These are phyloP conservation scores for Cryphonectria radicalis DNA, from an alignment of 2,329 filamentous ascomycete species.

Conservation along the genomic window DNA sequence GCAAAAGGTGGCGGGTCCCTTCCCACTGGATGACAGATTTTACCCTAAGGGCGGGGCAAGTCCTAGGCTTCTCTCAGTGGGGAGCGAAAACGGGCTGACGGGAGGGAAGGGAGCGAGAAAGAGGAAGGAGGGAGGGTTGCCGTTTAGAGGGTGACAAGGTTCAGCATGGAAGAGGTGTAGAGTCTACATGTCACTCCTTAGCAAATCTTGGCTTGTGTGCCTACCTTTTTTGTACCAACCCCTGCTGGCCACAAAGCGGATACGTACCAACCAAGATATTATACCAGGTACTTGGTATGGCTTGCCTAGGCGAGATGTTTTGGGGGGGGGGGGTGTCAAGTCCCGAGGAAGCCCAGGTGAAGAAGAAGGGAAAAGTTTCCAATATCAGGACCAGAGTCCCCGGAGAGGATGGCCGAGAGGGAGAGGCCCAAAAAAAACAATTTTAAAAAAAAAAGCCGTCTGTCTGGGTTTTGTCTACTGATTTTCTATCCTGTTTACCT, in stretches of 20 bases:
- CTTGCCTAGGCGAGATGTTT: too few species aligned
- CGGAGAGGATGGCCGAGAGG: neutral
- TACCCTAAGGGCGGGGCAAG: neutral
- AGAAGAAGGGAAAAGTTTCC: neutral
- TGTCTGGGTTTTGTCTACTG: neutral
- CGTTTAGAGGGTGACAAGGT: slow-evolving; percentile 1
- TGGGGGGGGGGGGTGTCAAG: neutral
- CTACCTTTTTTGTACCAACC: slow-evolving; percentile 3
- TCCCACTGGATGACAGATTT: neutral
- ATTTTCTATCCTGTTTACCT: neutral
- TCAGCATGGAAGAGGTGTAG: neutral
- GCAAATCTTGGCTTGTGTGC: neutral
- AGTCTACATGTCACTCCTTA: neutral
- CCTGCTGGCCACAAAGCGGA: neutral
- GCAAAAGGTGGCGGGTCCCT: neutral
- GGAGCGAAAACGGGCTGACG: too few species aligned
- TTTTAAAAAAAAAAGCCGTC: neutral
- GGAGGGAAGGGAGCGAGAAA: neutral
- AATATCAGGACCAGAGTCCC: neutral
- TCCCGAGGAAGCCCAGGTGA: neutral
- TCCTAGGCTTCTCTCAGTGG: neutral
- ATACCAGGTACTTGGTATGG: neutral
- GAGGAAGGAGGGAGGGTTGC: slow-evolving; percentile 2
- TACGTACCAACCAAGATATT: neutral
- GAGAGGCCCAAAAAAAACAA: neutral